A percentile compares a stretch with the other conserved stretches of the same genome.
phyloP scores from a whole-genome alignment of 768 basidiomycete genomes.

The Amanita pallidorosea region DNA sequence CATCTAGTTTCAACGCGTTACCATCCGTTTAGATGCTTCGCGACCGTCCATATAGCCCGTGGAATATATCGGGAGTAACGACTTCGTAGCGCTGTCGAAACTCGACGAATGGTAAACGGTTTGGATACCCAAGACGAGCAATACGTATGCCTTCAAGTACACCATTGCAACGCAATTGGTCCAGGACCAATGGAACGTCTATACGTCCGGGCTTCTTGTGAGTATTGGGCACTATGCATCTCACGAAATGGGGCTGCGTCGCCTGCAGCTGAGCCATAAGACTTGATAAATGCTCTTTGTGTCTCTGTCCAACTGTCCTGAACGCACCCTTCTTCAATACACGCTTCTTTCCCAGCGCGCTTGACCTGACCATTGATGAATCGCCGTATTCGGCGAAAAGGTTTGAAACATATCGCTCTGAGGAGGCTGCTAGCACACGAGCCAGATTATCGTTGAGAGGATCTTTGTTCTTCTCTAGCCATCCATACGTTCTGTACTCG shows the following conservation, averaged over 20 bases:
- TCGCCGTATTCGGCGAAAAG: conserved; percentile 82
- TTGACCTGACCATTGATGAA: conserved; percentile 23
- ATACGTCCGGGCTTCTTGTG: conserved; percentile 86
- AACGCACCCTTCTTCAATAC: conserved; percentile 92
- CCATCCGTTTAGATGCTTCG: conserved; percentile 87
- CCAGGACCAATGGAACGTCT: conserved; percentile 90
- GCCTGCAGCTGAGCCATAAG: conserved; percentile 86
- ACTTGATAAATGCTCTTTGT: conserved; percentile 89
- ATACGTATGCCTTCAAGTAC: conserved; percentile 98
- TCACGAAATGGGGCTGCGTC: conserved; percentile 96
- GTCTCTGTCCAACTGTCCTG: conserved; percentile 88
- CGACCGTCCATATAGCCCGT: conserved; percentile 97
- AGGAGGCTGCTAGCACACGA: conserved; percentile 73
- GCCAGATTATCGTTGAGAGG: conserved; percentile 95
- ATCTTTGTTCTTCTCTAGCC: conserved; percentile 99
- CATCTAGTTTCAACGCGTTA: conserved; percentile 81
- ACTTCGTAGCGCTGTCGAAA: conserved; percentile 97
- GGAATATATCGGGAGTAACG: conserved; percentile 91
- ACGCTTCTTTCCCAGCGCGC: conserved; percentile 55
- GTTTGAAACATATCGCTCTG: conserved; percentile 69
- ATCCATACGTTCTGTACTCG: conserved; percentile 91
- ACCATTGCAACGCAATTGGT: conserved; percentile 97
- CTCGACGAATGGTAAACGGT: conserved; percentile 92
- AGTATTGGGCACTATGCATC: conserved; percentile 94
- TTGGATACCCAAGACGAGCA: conserved; percentile 94